A percentile compares a stretch with the other conserved stretches of the same genome.
phyloP scores from a whole-genome alignment of 1,139 yeast species.

The Suhomyces terraborum region DNA sequence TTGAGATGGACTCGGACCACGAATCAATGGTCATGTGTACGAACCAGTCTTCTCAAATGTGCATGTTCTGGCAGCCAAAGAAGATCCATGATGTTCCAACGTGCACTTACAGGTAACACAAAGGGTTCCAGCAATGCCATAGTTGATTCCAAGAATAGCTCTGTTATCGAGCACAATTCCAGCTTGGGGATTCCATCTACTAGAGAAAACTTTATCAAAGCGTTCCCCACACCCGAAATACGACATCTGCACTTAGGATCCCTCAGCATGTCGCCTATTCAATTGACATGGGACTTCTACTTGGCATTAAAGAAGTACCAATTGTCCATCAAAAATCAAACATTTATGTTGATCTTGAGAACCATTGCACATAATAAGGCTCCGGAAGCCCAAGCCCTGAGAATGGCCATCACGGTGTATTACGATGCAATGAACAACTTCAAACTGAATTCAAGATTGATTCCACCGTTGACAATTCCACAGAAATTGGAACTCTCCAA shows the following conservation, averaged over 20 bases:
- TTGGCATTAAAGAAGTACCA: slow-evolving; percentile 5
- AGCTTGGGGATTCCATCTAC: not conserved
- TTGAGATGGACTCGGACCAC: not conserved
- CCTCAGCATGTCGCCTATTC: not conserved
- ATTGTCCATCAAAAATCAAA: slow-evolving; percentile 4
- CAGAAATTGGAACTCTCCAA: slow-evolving; percentile 15
- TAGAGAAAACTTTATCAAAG: slow-evolving; percentile 4
- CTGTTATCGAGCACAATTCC: not conserved
- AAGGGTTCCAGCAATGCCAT: not conserved
- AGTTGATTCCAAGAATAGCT: not conserved
- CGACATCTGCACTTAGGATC: slow-evolving; percentile 10
- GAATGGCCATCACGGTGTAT: slow-evolving; percentile 17
- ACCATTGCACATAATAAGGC: slow-evolving; percentile 3
- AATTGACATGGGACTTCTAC: slow-evolving; percentile 8
- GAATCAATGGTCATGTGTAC: not conserved
- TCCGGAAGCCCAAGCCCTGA: slow-evolving; percentile 15
- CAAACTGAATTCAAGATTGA: slow-evolving; percentile 15
- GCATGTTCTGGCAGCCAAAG: not conserved
- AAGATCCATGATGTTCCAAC: too few species aligned
- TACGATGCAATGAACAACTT: slow-evolving; percentile 18
- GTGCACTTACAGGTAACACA: too few species aligned
- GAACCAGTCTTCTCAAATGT: not conserved
- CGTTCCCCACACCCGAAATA: slow-evolving; percentile 5
- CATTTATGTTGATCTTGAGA: slow-evolving; percentile 8
- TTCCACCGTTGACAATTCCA: slow-evolving; percentile 11